Conservation (phyloP, 2,329 filamentous ascomycete species). For the Fusarium sp. region DNA sequence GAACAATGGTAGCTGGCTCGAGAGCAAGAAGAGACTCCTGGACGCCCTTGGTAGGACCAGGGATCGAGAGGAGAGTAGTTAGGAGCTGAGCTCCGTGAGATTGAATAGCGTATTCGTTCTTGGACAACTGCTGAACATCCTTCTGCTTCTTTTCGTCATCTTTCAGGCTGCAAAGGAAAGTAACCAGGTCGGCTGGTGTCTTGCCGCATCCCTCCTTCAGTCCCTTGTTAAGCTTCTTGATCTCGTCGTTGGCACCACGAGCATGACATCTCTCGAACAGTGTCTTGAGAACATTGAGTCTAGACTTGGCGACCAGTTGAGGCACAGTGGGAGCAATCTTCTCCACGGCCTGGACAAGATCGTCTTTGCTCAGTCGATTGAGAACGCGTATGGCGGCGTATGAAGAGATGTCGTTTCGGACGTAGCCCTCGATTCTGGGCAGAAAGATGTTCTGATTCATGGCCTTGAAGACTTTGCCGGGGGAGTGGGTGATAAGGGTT, state of each 20-base stretch:
- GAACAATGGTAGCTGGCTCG: conserved; percentile 64
- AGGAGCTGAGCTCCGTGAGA: conserved; percentile 85
- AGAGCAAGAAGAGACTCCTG: conserved; percentile 77
- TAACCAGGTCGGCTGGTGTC: conserved; percentile 60
- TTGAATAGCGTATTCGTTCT: conserved; percentile 67
- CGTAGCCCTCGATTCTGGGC: conserved; percentile 80
- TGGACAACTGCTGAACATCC: conserved; percentile 55
- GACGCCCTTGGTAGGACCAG: conserved; percentile 77
- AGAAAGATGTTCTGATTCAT: conserved; percentile 85
- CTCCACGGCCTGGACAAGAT: conserved; percentile 78
- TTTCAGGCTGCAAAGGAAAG: conserved; percentile 61
- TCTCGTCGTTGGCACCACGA: conserved; percentile 68
- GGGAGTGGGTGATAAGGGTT: conserved; percentile 81
- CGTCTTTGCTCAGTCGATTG: conserved; percentile 86
- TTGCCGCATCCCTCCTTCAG: conserved; percentile 61
- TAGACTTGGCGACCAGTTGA: conserved; percentile 77
- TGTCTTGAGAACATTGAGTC: conserved; percentile 82
- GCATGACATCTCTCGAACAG: conserved; percentile 85
- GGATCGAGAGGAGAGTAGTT: conserved; percentile 80
- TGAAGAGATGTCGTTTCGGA: conserved; percentile 89
- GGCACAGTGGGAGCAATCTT: conserved; percentile 79
- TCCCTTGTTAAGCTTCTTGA: conserved; percentile 60
- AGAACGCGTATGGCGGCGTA: conserved; percentile 88
- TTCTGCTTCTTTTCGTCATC: conserved; percentile 53
- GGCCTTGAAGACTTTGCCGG: conserved; percentile 90